Conservation (phyloP, 2,329 filamentous ascomycete species). For the Hypoxylon sp. region DNA sequence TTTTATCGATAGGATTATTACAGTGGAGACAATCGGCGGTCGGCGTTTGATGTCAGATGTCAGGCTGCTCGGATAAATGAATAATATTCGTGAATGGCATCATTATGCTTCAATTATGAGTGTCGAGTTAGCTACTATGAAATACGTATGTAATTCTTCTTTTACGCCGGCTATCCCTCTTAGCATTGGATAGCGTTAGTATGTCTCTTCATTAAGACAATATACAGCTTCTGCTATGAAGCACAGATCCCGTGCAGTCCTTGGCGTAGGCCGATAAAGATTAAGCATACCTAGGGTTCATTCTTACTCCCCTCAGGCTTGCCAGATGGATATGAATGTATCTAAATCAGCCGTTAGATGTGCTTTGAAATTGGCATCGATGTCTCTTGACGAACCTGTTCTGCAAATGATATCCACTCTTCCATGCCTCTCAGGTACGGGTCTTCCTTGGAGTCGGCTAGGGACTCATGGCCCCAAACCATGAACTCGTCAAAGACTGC, state of each 20-base stretch:
- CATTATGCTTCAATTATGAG: too few relatives aligned
- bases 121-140: too few relatives aligned
- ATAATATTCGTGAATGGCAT: too few relatives aligned
- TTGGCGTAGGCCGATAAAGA: neutral
- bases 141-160: too few relatives aligned
- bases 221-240: too few relatives aligned
- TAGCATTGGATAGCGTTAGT: too few relatives aligned
- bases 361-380: neutral
- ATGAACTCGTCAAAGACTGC: conserved; percentile 77
- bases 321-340: conserved; percentile 46
- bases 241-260: neutral
- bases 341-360: conserved; percentile 39
- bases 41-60: conserved; percentile 20
- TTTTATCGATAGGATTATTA: conserved; percentile 22
- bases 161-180: too few relatives aligned
- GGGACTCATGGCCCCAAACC: conserved; percentile 83
- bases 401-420: conserved; percentile 81
- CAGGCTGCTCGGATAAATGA: too few relatives aligned
- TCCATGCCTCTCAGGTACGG: conserved; percentile 76
- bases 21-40: conserved; percentile 9
- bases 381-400: conserved; percentile 60
- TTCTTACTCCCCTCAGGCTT: conserved; percentile 15
- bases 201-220: too few relatives aligned
- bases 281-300: neutral
- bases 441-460: conserved; percentile 69